Base-by-base conservation (phyloP, 306 rosid species). In the Prunus salicina region DNA sequence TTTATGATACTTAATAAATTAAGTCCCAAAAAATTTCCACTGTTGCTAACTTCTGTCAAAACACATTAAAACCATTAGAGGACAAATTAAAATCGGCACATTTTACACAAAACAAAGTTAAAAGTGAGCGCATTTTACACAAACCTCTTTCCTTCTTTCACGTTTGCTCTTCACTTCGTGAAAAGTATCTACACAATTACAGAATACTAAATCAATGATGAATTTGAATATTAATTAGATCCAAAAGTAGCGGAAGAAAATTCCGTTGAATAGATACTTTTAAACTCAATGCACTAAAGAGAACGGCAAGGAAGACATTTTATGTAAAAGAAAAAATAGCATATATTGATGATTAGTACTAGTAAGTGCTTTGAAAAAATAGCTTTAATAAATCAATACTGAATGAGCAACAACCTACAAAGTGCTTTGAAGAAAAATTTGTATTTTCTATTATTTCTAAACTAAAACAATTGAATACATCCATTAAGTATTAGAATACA, bases 81-180 rank as follows among this genome's bases (percentile, higher is more conserved):
- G 0, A 30, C 15, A 10, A 13, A 58, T 25, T 24, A 30, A 67
- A 32, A 72, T 10, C 46, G 9, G 52, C 38, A 60, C 10, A 64
- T 49, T n/a, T 24, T 16, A 50, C 50, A 13, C 61, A 58, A 25
- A 20, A 41, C 47, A 43, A 62, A 50, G 55, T 28, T 66, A 19
- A 46, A 67, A 72, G 28, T 18, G 63, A 6, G 60, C 43, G 15
- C 16, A 27, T 68, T 79, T 71, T 72, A 34, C 38, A 30, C 51
- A 76, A 22, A 91, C 97, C 97, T 91, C 94, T 87, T 89, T 91
- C 73, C 88, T 84, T 86, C 90, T 91, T 74, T 87, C 92, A 74
- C 94, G 97, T 82, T 89, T 91, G 88, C 94, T 87, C 87, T 85
- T 89, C 79, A 91, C 97, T 82, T 87, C 91, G 8, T 78, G 94